Evolutionary conservation across 768 basidiomycete species (phyloP).

Genomic region (Scleroderma bovista): DNA sequence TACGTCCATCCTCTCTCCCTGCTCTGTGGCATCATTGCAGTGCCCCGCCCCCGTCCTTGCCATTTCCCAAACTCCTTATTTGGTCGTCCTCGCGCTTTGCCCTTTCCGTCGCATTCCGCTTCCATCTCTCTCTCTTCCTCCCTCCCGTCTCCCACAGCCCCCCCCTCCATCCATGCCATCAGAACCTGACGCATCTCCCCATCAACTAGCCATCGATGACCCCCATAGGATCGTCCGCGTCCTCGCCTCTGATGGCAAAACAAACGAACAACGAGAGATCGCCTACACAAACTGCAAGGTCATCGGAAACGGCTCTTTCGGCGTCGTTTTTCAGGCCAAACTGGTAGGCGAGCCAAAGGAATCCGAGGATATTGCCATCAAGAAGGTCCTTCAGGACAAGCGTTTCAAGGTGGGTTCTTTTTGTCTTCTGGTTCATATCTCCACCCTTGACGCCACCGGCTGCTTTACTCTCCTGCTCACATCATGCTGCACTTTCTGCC

Average conservation of each 20-base stretch:
- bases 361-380: slow-evolving; percentile 93
- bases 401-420: slow-evolving; percentile 86
- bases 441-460: not conserved
- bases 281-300: slow-evolving; percentile 98
- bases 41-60: not conserved
- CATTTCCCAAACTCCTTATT: slow-evolving; percentile 21
- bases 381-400: slow-evolving; percentile 99
- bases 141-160: slow-evolving; percentile 33
- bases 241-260: slow-evolving; percentile 90
- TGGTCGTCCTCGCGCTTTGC: slow-evolving; percentile 20
- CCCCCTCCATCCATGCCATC: slow-evolving; percentile 24
- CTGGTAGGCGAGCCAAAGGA: slow-evolving; percentile 63
- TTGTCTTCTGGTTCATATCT: slow-evolving; percentile 9
- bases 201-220: slow-evolving; percentile 76
- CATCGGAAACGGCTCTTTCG: slow-evolving; percentile 98
- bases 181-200: slow-evolving; percentile 17
- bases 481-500: not conserved
- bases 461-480: not conserved
- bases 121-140: slow-evolving; percentile 19
- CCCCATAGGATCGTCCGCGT: slow-evolving; percentile 96
- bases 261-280: slow-evolving; percentile 81
- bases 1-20: slow-evolving; percentile 41
- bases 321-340: slow-evolving; percentile 96
- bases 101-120: slow-evolving; percentile 14
- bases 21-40: slow-evolving; percentile 7